Evolutionary conservation across 2,329 filamentous ascomycete genomes (phyloP).

Genomic region (Davidsoniella neocaledoniae): DNA sequence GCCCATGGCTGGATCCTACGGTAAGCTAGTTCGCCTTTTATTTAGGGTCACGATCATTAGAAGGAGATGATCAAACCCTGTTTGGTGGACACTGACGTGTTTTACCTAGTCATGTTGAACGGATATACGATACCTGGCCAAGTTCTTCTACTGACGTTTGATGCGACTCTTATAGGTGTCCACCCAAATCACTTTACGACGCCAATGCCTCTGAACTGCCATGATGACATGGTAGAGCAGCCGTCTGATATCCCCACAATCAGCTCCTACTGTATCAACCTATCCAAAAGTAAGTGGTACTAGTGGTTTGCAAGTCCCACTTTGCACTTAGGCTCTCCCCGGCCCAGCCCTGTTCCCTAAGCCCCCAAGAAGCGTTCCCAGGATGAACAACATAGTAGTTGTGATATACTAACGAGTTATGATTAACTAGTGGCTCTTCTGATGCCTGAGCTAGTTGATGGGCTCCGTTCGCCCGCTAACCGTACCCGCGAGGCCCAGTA

Average conservation of each 20-base stretch:
- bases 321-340: no score
- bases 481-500: slow-evolving; percentile 10
- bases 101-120: no score
- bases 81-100: no score
- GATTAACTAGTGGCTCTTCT: slow-evolving; percentile 7
- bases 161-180: slow-evolving; percentile 1
- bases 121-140: background rate
- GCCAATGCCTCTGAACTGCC: slow-evolving; percentile 11
- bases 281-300: slow-evolving; percentile 8
- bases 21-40: background rate
- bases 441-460: slow-evolving; percentile 11
- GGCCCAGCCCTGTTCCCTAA: background rate
- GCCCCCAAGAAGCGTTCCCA: no score
- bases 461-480: slow-evolving; percentile 5
- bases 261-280: slow-evolving; percentile 11
- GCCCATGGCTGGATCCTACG: slow-evolving; percentile 12
- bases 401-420: background rate
- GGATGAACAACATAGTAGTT: background rate
- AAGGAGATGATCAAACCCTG: no score
- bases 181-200: slow-evolving; percentile 11
- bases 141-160: background rate
- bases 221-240: slow-evolving; percentile 10
- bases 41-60: no score
- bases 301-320: no score
- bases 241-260: slow-evolving; percentile 9